Percentiles rank a stretch among this genome's conserved stretches.
phyloP scores from a whole-genome alignment of 306 rosid species.

The Quercus bicolor region DNA sequence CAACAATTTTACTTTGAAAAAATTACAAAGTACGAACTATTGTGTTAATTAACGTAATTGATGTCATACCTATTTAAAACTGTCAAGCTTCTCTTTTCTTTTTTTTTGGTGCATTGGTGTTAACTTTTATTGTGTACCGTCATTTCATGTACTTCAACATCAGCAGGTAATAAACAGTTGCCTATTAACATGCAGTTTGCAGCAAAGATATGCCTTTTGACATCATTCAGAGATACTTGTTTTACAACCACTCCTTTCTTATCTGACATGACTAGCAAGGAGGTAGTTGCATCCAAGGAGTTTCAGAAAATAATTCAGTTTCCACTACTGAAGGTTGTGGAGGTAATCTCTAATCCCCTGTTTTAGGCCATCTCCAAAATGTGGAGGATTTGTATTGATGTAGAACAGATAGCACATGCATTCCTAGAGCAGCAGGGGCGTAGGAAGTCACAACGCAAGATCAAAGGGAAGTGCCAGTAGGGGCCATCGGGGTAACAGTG shows the following conservation, averaged over 20 bases:
- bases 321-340: conserved; percentile 59
- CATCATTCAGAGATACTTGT: conserved; percentile 88
- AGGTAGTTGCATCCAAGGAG: conserved; percentile 36
- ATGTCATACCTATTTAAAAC: no score
- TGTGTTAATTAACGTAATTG: no score
- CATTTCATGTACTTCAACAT: conserved; percentile 4
- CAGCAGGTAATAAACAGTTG: conserved; percentile 2
- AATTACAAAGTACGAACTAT: no score
- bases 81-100: not conserved
- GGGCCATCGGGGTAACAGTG: no score
- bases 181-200: conserved; percentile 54
- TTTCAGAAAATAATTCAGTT: conserved; percentile 39
- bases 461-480: no score
- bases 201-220: conserved; percentile 81
- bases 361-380: not conserved
- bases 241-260: conserved; percentile 31
- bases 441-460: no score
- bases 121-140: not conserved
- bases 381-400: no score
- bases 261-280: conserved; percentile 22
- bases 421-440: no score
- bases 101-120: no score
- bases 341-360: conserved; percentile 49
- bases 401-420: no score
- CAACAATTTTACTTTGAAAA: no score